Conservation (phyloP, 2,329 filamentous ascomycete genomes). For the Aspergillus candidus region DNA sequence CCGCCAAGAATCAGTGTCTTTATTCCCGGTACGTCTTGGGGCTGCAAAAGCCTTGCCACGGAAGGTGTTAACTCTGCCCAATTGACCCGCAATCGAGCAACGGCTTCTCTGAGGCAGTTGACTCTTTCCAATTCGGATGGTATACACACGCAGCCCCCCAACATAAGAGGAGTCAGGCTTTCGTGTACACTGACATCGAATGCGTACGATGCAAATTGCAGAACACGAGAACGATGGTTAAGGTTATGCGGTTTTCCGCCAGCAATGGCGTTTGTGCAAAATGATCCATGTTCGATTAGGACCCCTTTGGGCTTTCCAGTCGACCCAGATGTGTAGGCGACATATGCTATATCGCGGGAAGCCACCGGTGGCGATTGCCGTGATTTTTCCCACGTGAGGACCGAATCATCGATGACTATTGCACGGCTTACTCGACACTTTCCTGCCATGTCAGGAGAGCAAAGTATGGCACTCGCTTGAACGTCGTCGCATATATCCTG, state of each 20-base stretch:
- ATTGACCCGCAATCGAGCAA: slow-evolving; percentile 44
- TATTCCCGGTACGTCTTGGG: slow-evolving; percentile 32
- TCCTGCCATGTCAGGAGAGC: slow-evolving; percentile 1
- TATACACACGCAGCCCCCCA: slow-evolving; percentile 52
- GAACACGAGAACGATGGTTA: slow-evolving; percentile 18
- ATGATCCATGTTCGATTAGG: slow-evolving; percentile 60
- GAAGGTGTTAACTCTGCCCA: slow-evolving; percentile 53
- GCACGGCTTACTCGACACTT: neutral
- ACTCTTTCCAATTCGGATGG: slow-evolving; percentile 42
- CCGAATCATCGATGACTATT: neutral
- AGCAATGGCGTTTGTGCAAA: slow-evolving; percentile 9
- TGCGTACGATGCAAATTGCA: slow-evolving; percentile 41
- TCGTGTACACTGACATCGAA: slow-evolving; percentile 47
- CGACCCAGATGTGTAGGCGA: slow-evolving; percentile 67
- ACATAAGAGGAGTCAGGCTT: slow-evolving; percentile 44
- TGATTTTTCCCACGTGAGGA: neutral
- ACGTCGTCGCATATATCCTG: slow-evolving; percentile 18
- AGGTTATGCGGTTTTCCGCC: neutral
- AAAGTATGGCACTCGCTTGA: slow-evolving; percentile 10
- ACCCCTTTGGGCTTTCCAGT: slow-evolving; percentile 83
- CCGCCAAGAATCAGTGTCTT: slow-evolving; percentile 32
- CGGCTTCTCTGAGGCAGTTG: slow-evolving; percentile 41
- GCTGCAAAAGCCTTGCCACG: slow-evolving; percentile 41
- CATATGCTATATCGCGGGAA: slow-evolving; percentile 2
- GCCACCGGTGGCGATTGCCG: slow-evolving; percentile 3